Evolutionary conservation across 495 filamentous ascomycete species (phyloP).

Genomic region (Hypoxylon rickii): DNA sequence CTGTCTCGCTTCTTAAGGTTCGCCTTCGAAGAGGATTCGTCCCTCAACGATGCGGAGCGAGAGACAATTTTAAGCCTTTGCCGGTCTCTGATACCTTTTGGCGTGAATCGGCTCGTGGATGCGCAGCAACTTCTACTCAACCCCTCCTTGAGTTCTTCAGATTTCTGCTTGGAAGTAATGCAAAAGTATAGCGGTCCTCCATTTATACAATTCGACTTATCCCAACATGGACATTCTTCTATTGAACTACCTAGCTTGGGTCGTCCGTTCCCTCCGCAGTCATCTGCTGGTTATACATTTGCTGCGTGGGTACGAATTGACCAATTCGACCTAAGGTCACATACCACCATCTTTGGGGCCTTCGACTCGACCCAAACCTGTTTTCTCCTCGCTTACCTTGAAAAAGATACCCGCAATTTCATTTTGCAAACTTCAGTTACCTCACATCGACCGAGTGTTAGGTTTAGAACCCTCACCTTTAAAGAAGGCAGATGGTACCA

Average conservation of each 20-base stretch:
- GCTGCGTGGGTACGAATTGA: constrained; percentile 87
- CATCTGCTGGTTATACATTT: constrained; percentile 82
- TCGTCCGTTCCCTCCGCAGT: constrained; percentile 74
- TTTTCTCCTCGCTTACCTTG: constrained; percentile 90
- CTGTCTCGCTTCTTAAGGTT: constrained; percentile 72
- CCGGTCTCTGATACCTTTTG: constrained; percentile 63
- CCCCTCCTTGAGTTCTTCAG: constrained; percentile 62
- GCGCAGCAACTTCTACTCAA: constrained; percentile 74
- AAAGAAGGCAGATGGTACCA: constrained; percentile 85
- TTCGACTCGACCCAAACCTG: constrained; percentile 93
- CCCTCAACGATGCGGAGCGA: constrained; percentile 56
- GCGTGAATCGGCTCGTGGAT: constrained; percentile 77
- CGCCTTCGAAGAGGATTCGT: constrained; percentile 58
- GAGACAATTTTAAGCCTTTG: constrained; percentile 64
- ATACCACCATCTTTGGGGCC: constrained; percentile 94
- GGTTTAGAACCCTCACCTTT: constrained; percentile 85
- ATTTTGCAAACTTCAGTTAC: constrained; percentile 95
- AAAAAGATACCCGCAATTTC: constrained; percentile 92
- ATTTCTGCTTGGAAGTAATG: constrained; percentile 75
- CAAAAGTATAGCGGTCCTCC: constrained; percentile 74
- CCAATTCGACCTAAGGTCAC: constrained; percentile 77
- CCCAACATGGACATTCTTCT: constrained; percentile 81
- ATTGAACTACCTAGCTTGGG: constrained; percentile 85
- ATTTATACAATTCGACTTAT: constrained; percentile 93
- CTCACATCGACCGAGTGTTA: constrained; percentile 82